Conservation (phyloP, 2,329 filamentous ascomycete species). For the Gnomoniopsis smithogilvyi region DNA sequence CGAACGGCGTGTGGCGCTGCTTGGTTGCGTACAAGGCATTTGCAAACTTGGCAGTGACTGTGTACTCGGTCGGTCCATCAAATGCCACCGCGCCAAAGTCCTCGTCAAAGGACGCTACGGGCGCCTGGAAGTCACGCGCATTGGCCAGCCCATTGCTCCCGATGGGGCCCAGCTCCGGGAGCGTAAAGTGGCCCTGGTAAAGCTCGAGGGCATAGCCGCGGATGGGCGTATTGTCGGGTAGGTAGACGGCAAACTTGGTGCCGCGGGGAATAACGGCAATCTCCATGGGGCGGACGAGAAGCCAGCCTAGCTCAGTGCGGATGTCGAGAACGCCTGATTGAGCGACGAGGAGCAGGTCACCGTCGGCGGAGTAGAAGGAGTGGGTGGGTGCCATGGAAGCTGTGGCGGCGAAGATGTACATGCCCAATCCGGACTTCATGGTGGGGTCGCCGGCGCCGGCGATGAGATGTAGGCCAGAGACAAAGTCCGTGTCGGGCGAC, state of each 20-base stretch:
- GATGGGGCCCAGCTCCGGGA: conserved; percentile 71
- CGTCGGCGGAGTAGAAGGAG: conserved; percentile 82
- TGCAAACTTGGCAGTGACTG: conserved; percentile 63
- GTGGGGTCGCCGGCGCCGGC: conserved; percentile 78
- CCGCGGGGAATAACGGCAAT: conserved; percentile 74
- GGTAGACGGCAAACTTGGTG: conserved; percentile 68
- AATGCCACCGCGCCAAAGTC: conserved; percentile 40
- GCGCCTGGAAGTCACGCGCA: conserved; percentile 70
- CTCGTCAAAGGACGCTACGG: conserved; percentile 66
- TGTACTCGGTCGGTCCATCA: conserved; percentile 37
- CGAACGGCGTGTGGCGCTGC: conserved; percentile 72
- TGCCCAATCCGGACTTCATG: conserved; percentile 74
- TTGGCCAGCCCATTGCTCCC: conserved; percentile 75
- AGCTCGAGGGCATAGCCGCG: conserved; percentile 74
- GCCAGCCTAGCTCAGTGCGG: conserved; percentile 70
- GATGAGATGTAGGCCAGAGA: conserved; percentile 62
- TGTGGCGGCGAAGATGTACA: conserved; percentile 76
- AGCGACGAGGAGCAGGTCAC: conserved; percentile 72
- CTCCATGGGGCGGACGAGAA: conserved; percentile 75
- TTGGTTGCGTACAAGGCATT: conserved; percentile 62
- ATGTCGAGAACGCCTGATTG: conserved; percentile 74
- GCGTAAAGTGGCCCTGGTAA: conserved; percentile 68
- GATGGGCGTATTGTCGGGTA: conserved; percentile 54
- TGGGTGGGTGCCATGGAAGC: conserved; percentile 72
- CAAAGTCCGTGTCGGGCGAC: conserved; percentile 45